Evolutionary conservation across 495 filamentous ascomycete genomes (phyloP).

Genomic region (Neurospora tetraspora): DNA sequence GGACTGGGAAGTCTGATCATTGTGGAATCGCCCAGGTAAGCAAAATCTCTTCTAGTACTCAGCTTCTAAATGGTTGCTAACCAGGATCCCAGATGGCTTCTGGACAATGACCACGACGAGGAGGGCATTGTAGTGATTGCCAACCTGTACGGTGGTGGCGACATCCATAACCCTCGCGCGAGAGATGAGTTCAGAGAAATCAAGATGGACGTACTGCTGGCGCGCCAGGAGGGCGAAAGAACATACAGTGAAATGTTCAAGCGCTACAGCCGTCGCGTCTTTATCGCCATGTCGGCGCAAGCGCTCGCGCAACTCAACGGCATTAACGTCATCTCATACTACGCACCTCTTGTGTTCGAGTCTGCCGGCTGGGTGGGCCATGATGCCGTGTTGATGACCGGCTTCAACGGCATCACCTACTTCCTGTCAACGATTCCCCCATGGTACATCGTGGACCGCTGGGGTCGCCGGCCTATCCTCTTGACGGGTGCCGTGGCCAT

Average conservation of each 20-base stretch:
- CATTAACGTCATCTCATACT: conserved; percentile 99
- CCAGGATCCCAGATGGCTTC: conserved; percentile 59
- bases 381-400: conserved; percentile 90
- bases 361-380: conserved; percentile 89
- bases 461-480: conserved; percentile 83
- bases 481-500: conserved; percentile 86
- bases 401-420: conserved; percentile 90
- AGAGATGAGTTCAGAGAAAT: conserved; percentile 95
- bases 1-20: conserved; percentile 82
- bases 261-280: conserved; percentile 81
- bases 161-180: conserved; percentile 84
- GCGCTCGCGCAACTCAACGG: conserved; percentile 93
- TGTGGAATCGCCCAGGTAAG: conserved; percentile 88
- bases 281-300: conserved; percentile 99
- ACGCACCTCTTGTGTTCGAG: conserved; percentile 93
- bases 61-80: conserved; percentile 5
- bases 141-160: conserved; percentile 90
- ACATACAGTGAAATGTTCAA: conserved; percentile 92
- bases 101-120: conserved; percentile 97
- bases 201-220: conserved; percentile 91
- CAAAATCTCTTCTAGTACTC: neutral
- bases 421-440: conserved; percentile 84
- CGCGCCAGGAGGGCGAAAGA: conserved; percentile 88
- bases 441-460: conserved; percentile 93
- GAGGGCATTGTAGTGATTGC: conserved; percentile 97